Base-by-base conservation (phyloP, 768 basidiomycete genomes). In the Podaxis sp. region DNA sequence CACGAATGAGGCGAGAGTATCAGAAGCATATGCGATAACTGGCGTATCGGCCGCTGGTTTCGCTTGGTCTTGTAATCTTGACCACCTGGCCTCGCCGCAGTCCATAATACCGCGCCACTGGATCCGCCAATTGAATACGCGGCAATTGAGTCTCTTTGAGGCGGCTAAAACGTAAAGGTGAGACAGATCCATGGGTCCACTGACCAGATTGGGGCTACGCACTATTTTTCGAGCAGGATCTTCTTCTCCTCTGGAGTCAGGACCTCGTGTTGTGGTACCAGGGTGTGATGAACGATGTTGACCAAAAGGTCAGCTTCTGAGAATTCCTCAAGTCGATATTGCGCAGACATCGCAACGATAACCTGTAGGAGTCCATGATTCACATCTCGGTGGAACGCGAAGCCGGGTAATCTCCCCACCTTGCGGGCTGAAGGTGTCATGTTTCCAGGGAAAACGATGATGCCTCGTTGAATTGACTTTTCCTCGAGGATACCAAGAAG, bases 51-150 rank as follows among this genome's bases (percentile, higher is more conserved):
- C 96, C 96, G 66, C 91, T 93, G 17, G 97, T 99, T 81, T 99
- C 97, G 76, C 93, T 95, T 28, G 95, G 93, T 70, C 97, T 82
- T 64, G 92, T 98, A 70, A 99, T 99, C 81, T 97, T 98, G 76
- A 99, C 97, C 52, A 99, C 97, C 74, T 96, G 94, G 28, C 96
- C 96, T 55, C 97, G 86, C 69, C 88, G 85, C 62, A 99, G 85
- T 57, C 97, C 97, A 78, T 98, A 99, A 75, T 99, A 99, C 63
- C 96, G 87, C 46, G 97, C 95, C n/a, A 99, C 96, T 9, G 97
- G 97, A 75, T 99, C 97, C 28, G 90, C 88, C 48, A 97, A 76
- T 77, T 98, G 96, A 66, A 99, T 99, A 24, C 97, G 92, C 53
- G 97, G 97, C 61, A 99, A 82, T 71, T 99, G 97, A 1, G 96